phyloP scores from a whole-genome alignment of 257 asterid genomes.

The Solanum corneliomulleri region DNA sequence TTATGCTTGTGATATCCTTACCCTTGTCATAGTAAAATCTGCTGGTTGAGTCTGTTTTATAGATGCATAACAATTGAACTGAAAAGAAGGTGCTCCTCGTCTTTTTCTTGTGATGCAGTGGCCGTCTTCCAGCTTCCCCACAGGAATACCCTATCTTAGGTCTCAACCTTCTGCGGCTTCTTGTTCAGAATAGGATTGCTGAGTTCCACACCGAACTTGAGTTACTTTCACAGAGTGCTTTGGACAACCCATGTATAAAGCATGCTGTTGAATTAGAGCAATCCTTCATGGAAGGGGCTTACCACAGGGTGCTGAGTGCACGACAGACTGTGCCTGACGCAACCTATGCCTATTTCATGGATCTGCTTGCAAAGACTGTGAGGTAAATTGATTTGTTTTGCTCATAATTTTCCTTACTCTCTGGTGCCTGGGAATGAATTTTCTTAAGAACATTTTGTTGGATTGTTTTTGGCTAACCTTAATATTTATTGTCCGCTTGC shows the following conservation, averaged over 20 bases:
- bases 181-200: conserved; percentile 93
- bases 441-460: neutral
- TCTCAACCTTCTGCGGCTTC: conserved; percentile 94
- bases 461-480: neutral
- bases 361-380: conserved; percentile 86
- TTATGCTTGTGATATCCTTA: neutral
- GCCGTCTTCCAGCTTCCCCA: conserved; percentile 62
- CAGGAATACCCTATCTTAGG: conserved; percentile 92
- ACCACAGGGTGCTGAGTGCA: conserved; percentile 83
- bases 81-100: neutral
- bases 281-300: conserved; percentile 98
- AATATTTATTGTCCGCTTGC: neutral
- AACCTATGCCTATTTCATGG: conserved; percentile 89
- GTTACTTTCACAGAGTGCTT: conserved; percentile 61
- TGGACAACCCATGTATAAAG: conserved; percentile 83
- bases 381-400: conserved; percentile 25
- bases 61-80: neutral
- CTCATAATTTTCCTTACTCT: neutral
- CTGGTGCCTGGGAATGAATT: neutral
- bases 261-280: conserved; percentile 97
- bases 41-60: neutral
- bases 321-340: conserved; percentile 90
- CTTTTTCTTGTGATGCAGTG: conserved; percentile 37
- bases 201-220: conserved; percentile 96
- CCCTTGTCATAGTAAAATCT: neutral